These are phyloP conservation scores for Zea luxurians DNA, from an alignment of 176 grass and related monocot genomes.

Conservation along the genomic window DNA sequence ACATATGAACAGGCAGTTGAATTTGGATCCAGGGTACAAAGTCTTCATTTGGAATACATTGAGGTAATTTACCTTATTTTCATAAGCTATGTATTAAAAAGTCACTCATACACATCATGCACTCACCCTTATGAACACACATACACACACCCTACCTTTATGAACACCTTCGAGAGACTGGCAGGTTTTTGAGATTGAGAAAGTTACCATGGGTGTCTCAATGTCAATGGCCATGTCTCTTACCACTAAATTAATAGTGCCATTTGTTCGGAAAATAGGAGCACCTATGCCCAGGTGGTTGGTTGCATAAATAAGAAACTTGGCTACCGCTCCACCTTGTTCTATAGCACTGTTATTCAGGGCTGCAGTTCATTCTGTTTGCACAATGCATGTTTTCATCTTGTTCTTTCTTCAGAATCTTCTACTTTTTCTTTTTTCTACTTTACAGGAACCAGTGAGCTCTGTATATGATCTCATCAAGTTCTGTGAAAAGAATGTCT, in stretches of 20 bases:
- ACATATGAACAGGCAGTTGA: constrained; percentile 80
- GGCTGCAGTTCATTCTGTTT: background rate
- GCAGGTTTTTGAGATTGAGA: background rate
- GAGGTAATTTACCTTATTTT: constrained; percentile 65
- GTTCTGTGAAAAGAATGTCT: constrained; percentile 75
- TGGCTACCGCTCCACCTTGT: constrained; percentile 32
- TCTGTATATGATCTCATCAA: constrained; percentile 70
- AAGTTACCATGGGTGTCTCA: background rate
- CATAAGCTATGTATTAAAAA: constrained; percentile 10
- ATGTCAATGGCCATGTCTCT: background rate
- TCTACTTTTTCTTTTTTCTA: constrained; percentile 24
- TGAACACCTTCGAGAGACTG: background rate
- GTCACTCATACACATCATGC: background rate
- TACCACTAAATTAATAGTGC: background rate
- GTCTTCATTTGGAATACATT: constrained; percentile 68
- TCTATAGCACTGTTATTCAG: constrained; percentile 14
- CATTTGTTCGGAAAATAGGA: background rate
- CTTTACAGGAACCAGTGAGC: constrained; percentile 84
- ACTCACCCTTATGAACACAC: background rate
- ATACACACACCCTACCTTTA: background rate
- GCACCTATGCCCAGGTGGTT: background rate
- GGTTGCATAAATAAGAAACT: constrained; percentile 8
- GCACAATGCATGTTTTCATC: constrained; percentile 17
- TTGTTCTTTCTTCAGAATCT: constrained; percentile 42
- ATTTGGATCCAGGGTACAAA: constrained; percentile 73